These are phyloP conservation scores for Cladophialophora exuberans DNA, from an alignment of 2,329 filamentous ascomycete species.

Conservation along the genomic window DNA sequence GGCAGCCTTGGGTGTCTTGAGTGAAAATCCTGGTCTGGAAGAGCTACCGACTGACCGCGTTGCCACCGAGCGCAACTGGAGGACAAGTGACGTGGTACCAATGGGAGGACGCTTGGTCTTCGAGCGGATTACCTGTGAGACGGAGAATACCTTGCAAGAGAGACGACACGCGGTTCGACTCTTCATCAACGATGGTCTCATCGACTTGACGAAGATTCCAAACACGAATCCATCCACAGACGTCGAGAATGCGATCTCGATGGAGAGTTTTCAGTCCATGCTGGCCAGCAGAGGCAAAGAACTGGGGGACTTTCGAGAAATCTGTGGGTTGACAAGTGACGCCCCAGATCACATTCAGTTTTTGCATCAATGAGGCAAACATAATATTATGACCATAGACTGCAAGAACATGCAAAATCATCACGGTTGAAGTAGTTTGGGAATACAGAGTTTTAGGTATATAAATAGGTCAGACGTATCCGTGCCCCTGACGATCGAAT, in stretches of 20 bases:
- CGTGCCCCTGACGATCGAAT: neutral
- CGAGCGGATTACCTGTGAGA: conserved; percentile 54
- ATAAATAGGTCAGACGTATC: neutral
- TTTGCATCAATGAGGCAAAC: conserved; percentile 47
- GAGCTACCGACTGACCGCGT: conserved; percentile 53
- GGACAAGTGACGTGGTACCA: conserved; percentile 58
- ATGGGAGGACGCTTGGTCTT: conserved; percentile 62
- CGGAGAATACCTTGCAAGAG: conserved; percentile 1
- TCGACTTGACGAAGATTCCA: conserved; percentile 41
- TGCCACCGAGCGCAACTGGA: conserved; percentile 52
- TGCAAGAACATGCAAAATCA: neutral
- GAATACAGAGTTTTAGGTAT: neutral
- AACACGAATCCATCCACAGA: conserved; percentile 7
- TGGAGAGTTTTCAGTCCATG: conserved; percentile 48
- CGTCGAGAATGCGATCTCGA: conserved; percentile 47
- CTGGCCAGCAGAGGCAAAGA: conserved; percentile 47
- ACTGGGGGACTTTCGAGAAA: conserved; percentile 51
- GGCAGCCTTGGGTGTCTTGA: conserved; percentile 47
- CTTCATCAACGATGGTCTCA: conserved; percentile 62
- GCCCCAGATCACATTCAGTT: conserved; percentile 52
- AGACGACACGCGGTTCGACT: conserved; percentile 50
- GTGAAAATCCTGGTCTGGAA: conserved; percentile 49
- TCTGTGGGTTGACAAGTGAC: conserved; percentile 51
- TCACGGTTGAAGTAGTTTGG: neutral
- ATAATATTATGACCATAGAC: neutral